phyloP scores from a whole-genome alignment of 2,329 filamentous ascomycete genomes.

The Macrophomina tecta region DNA sequence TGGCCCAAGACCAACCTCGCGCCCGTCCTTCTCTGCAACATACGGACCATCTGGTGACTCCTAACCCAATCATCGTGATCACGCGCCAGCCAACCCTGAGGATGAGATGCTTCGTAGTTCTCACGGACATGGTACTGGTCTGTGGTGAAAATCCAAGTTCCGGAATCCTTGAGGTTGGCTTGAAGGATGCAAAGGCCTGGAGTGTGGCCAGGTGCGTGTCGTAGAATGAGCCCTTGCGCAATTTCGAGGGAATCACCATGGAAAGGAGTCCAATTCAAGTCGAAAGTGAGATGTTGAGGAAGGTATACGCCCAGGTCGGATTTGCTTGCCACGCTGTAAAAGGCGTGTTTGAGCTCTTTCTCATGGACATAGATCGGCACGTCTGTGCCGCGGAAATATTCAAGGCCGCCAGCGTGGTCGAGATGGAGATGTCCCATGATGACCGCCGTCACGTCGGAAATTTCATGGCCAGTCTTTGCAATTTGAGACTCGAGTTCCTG shows the following conservation, averaged over 20 bases:
- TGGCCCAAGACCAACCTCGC: constrained; percentile 40
- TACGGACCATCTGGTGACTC: constrained; percentile 41
- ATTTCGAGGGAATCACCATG: constrained; percentile 41
- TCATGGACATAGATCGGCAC: constrained; percentile 47
- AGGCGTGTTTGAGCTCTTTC: constrained; percentile 46
- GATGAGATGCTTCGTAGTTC: constrained; percentile 42
- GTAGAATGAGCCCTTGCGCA: constrained; percentile 42
- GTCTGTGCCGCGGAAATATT: constrained; percentile 42
- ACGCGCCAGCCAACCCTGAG: constrained; percentile 46
- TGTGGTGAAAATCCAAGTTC: constrained; percentile 47
- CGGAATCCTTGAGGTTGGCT: constrained; percentile 42
- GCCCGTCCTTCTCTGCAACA: constrained; percentile 36
- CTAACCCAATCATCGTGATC: constrained; percentile 45
- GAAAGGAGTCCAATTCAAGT: constrained; percentile 46
- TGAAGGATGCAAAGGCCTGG: constrained; percentile 45
- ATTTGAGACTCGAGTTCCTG: constrained; percentile 38
- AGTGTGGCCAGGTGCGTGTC: constrained; percentile 45
- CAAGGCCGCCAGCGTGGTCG: constrained; percentile 45
- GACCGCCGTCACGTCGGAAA: constrained; percentile 42
- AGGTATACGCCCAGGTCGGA: constrained; percentile 42
- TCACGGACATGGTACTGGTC: constrained; percentile 48
- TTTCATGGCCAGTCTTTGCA: constrained; percentile 40
- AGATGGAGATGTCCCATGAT: constrained; percentile 47
- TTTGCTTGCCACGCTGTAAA: constrained; percentile 45
- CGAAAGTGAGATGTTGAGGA: constrained; percentile 45